phyloP scores from a whole-genome alignment of 495 filamentous ascomycete species.

The Aspergillus sclerotiicarbonarius region DNA sequence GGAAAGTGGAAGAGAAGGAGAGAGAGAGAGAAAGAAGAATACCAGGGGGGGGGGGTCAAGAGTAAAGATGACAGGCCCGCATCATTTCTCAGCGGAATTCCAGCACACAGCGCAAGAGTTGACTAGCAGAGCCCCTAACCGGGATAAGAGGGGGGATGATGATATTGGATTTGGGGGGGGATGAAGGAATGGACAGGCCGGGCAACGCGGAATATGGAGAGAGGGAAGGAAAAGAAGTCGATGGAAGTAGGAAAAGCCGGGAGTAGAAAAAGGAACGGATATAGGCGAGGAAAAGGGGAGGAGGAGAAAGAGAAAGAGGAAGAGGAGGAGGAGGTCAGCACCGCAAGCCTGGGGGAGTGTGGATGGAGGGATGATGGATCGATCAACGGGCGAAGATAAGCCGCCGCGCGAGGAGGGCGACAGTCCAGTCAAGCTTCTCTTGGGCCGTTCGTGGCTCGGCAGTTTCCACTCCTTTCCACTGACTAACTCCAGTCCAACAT shows the following conservation, averaged over 20 bases:
- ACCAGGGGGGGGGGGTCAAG: conserved; percentile 24
- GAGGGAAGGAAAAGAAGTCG: conserved; percentile 15
- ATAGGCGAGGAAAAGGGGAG: neutral
- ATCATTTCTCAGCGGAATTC: conserved; percentile 30
- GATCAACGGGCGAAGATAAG: conserved; percentile 29
- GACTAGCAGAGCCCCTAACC: too few species aligned
- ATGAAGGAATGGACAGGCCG: neutral
- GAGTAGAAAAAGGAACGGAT: conserved; percentile 6
- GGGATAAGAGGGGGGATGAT: conserved; percentile 1
- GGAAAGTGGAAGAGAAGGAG: conserved; percentile 11
- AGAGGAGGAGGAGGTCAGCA: neutral
- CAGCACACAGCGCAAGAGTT: too few species aligned
- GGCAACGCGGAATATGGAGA: conserved; percentile 1
- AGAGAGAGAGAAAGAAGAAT: conserved; percentile 11
- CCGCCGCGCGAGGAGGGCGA: conserved; percentile 24
- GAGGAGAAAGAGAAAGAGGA: conserved; percentile 3
- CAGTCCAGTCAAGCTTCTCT: conserved; percentile 40
- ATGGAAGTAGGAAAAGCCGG: neutral
- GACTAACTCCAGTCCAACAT: too few species aligned
- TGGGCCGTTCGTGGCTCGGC: conserved; percentile 26
- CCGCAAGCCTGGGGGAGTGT: neutral
- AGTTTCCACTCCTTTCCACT: conserved; percentile 16
- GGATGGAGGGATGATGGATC: conserved; percentile 1
- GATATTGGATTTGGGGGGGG: conserved; percentile 10
- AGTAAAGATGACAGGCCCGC: conserved; percentile 30